Evolutionary conservation across 768 basidiomycete genomes (phyloP), one percentile per base, ranked within the genome.

Genomic region (Multifurca ochricompacta): DNA sequence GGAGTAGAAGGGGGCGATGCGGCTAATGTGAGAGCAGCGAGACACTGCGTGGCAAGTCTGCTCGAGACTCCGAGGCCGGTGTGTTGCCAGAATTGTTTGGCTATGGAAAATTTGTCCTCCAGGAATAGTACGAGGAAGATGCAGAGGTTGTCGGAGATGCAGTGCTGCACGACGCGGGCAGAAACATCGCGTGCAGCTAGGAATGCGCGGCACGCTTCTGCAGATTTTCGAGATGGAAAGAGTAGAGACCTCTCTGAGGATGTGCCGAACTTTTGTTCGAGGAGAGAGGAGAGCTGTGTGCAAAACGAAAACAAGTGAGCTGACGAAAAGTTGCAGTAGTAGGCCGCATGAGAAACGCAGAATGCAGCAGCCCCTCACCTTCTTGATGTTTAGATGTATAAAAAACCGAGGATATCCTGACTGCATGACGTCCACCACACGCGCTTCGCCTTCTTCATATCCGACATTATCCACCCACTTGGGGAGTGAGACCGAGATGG

Each of bases 71-170:
- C 93, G 54, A 87, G 72, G 0, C 95, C 95, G 0, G 87, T 82
- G 66, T 97, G 95, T 62, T 97, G 94, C 95, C 95, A 98, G 69
- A 94, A 97, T 67, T 91, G 78, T 66, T 89, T 95, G 7, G 90
- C 91, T 6, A 85, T 66, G 8, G 76, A 63, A 62, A 77, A 83
- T 3, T 77, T 68, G 4, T 80, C 75, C 2, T 71, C 67, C 6
- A 84, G 81, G 66, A 93, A 90, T 14, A 99, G 70, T 1, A 84
- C 83, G 59, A 94, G 87, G 66, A 95, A 85, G 1, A 99, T 82
- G 35, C 79, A 70, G 58, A 76, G 71, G 53, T 42, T 50, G 56
- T 62, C 61, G 65, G 59, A 51, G 44, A 91, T 81, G 66, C 82
- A 73, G 60, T 88, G 82, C 59, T 88, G 83, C 59, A 85, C 75